Base-by-base conservation (phyloP, 345 rosid species). In the Erodium maritimum region DNA sequence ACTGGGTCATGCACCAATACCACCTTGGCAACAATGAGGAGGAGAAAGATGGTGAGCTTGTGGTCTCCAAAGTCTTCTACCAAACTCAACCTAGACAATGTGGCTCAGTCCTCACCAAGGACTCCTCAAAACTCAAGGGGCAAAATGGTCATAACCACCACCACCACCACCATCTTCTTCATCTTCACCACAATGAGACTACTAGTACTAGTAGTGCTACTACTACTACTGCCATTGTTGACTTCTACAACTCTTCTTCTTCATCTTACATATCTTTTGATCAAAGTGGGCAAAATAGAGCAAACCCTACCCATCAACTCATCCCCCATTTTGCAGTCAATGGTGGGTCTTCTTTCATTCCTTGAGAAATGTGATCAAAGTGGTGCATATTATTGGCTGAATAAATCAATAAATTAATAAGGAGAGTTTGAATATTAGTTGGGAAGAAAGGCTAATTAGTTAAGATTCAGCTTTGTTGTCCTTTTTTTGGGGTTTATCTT, bases 1-100 rank as follows among this genome's bases (percentile, higher is more conserved):
- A 80, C 61, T 91, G 98, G 98, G 96, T 91, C 8, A 91, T 91
- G 98, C 98, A 91, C 68, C 98, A 88, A 37, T 91, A 91, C 76
- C 98, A 91, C 71, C 83, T 91, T 25, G 98, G 98, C 50, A 72
- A 67, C 67, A 81, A 79, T 20, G 96, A 91, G 34, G 98, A 91
- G 71, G 98, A 91, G 74, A 86, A 79, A 59, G 98, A 91, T 55
- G 98, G 98, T 23, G 98, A 91, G 75, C 78, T 91, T 4, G 98
- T 91, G 12, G 93, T 91, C 6, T 91, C 98, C 1, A 91, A 91
- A 71, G 89, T 91, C 53, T 91, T 91, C 60, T n/a, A n/a, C n/a
- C n/a, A n/a, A n/a, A n/a, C n/a, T 91, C 98, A 91, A 64, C 97
- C 97, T 57, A 84, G 97, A 45, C 96, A 91, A 65, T 90, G 97